Evolutionary conservation across 163 green algal species (phyloP).

Genomic region (Chlorella variabilis): DNA sequence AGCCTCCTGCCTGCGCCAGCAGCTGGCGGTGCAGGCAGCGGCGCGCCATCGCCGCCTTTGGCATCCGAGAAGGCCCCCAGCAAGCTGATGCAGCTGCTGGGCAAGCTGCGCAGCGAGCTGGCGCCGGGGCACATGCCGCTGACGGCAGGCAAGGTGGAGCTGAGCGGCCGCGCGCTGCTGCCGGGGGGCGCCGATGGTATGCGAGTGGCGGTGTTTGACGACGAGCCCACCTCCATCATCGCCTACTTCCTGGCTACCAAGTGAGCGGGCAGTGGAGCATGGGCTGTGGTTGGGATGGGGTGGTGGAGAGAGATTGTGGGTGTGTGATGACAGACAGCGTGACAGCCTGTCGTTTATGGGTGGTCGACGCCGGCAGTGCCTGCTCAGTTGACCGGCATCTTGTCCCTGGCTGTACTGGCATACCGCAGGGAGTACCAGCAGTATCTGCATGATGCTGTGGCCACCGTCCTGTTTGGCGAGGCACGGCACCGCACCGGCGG

Average conservation of each 20-base stretch:
- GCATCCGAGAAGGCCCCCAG: constrained; percentile 21
- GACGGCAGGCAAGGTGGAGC: constrained; percentile 35
- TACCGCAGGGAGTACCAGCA: constrained; percentile 66
- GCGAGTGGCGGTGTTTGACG: constrained; percentile 74
- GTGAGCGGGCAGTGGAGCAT: constrained; percentile 31
- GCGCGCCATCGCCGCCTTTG: background rate
- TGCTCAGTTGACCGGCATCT: too few relatives aligned
- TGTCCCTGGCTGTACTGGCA: background rate
- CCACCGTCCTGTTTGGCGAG: constrained; percentile 47
- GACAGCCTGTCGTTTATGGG: too few relatives aligned
- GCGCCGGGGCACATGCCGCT: constrained; percentile 16
- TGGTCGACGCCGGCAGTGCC: too few relatives aligned
- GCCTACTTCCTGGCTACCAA: constrained; percentile 78
- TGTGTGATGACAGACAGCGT: too few relatives aligned
- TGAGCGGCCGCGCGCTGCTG: constrained; percentile 56
- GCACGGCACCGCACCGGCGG: constrained; percentile 1
- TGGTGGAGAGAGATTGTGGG: too few relatives aligned
- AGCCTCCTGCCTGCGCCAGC: background rate
- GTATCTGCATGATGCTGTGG: constrained; percentile 55
- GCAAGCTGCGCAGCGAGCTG: constrained; percentile 25
- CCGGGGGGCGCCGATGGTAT: constrained; percentile 43
- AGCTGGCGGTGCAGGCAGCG: background rate
- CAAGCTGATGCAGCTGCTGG: constrained; percentile 33
- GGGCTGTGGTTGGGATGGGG: background rate
- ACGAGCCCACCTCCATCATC: constrained; percentile 87